Percentiles rank a stretch among this genome's conserved stretches.
phyloP scores from a whole-genome alignment of 768 basidiomycete genomes.

The Favolaschia claudopus region DNA sequence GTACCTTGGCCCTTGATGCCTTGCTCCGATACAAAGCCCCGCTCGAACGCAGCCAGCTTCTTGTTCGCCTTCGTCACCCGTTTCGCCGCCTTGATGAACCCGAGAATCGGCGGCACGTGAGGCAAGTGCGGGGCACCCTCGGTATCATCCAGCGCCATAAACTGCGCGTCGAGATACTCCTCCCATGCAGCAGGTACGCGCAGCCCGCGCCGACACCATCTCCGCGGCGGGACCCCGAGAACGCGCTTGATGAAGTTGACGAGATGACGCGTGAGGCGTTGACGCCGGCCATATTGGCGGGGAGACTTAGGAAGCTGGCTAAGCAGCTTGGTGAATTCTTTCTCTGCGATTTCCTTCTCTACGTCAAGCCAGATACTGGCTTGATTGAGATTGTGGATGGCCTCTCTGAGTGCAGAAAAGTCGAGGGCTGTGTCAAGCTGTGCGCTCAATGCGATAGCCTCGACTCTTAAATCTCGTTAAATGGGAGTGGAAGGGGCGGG shows the following conservation, averaged over 20 bases:
- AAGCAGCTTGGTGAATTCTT: slow-evolving; percentile 56
- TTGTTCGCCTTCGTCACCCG: slow-evolving; percentile 68
- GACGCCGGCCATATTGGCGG: slow-evolving; percentile 31
- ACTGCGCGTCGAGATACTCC: slow-evolving; percentile 38
- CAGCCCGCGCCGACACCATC: slow-evolving; percentile 22
- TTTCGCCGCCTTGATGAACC: slow-evolving; percentile 65
- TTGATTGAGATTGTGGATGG: slow-evolving; percentile 54
- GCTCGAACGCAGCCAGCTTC: slow-evolving; percentile 75
- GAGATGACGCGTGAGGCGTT: slow-evolving; percentile 30
- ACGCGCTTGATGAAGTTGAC: slow-evolving; percentile 46
- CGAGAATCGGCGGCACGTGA: slow-evolving; percentile 39
- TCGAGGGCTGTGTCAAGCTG: slow-evolving; percentile 33
- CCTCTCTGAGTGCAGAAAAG: slow-evolving; percentile 53
- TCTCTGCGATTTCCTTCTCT: slow-evolving; percentile 65
- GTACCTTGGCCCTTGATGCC: slow-evolving; percentile 71
- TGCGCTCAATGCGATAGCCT: slow-evolving; percentile 34
- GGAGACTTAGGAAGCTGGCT: slow-evolving; percentile 43
- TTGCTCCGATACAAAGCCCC: slow-evolving; percentile 79
- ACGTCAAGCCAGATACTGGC: slow-evolving; percentile 64
- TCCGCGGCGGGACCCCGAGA: slow-evolving; percentile 47
- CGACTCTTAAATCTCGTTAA: slow-evolving; percentile 28
- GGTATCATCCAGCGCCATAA: not conserved
- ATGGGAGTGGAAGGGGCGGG: too few species aligned
- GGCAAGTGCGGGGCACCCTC: slow-evolving; percentile 15
- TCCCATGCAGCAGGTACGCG: slow-evolving; percentile 39